Conservation (phyloP, 192 early-diverging fungal genomes). For the Coemansia sp. region DNA sequence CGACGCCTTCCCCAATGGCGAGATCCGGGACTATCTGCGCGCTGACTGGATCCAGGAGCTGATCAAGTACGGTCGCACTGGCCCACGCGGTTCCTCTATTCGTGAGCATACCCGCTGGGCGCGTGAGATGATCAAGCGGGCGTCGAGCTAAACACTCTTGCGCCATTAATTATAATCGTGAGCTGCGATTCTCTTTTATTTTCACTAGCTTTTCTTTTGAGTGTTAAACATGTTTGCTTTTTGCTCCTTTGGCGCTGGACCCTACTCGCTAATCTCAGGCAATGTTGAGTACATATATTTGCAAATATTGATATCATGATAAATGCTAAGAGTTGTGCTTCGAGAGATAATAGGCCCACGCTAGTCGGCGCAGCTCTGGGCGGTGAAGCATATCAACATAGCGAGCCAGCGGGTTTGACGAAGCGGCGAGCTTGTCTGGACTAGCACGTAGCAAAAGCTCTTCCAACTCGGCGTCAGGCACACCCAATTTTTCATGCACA, state of each 20-base stretch:
- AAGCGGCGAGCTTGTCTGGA: conserved; percentile 23
- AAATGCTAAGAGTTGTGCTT: conserved; percentile 7
- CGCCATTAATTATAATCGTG: not conserved
- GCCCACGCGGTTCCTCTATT: conserved; percentile 44
- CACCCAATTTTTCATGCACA: conserved; percentile 31
- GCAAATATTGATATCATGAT: not conserved
- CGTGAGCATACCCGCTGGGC: conserved; percentile 54
- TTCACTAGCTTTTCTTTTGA: not conserved
- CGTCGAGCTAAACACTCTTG: conserved; percentile 19
- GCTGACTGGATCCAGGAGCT: conserved; percentile 77
- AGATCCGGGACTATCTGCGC: conserved; percentile 66
- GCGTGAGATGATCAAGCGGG: conserved; percentile 57
- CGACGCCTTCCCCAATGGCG: conserved; percentile 78
- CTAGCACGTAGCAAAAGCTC: conserved; percentile 37
- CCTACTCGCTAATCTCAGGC: not conserved
- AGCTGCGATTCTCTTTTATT: not conserved
- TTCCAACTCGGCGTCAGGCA: conserved; percentile 36
- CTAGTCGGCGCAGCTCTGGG: conserved; percentile 44
- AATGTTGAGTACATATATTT: not conserved
- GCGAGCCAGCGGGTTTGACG: conserved; percentile 40
- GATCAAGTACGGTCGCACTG: conserved; percentile 78
- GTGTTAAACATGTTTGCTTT: not conserved
- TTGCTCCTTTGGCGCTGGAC: too few species aligned
- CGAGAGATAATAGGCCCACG: conserved; percentile 40
- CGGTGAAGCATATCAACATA: conserved; percentile 37